These are phyloP conservation scores for Sphagnum magellanicum DNA, from an alignment of 228 moss, liverwort and hornwort species.

Conservation along the genomic window DNA sequence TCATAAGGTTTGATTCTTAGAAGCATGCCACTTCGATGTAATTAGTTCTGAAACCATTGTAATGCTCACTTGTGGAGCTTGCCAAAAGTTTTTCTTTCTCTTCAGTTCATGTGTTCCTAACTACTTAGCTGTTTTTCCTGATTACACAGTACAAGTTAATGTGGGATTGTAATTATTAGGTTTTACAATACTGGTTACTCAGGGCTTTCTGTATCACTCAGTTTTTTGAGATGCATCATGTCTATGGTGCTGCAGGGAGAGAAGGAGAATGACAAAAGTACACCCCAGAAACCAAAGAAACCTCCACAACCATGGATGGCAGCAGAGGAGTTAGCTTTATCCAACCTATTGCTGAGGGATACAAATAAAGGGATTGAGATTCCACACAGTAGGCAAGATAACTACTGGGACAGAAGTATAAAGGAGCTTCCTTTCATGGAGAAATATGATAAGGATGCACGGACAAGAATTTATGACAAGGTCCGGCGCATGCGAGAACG, in stretches of 20 bases:
- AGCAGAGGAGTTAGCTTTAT: slow-evolving; percentile 33
- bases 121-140: not conserved
- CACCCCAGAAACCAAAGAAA: slow-evolving; percentile 8
- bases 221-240: not conserved
- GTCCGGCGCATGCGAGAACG: slow-evolving; percentile 60
- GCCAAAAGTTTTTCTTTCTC: no score
- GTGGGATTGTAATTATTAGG: not conserved
- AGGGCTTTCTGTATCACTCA: not conserved
- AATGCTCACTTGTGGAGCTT: no score
- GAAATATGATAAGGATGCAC: slow-evolving; percentile 32
- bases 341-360: slow-evolving; percentile 40
- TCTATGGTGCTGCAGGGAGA: not conserved
- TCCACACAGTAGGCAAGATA: slow-evolving; percentile 31
- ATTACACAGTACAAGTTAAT: not conserved
- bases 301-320: slow-evolving; percentile 31
- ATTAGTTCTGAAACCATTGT: not conserved
- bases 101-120: no score
- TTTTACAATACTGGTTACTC: not conserved
- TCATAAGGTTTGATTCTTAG: no score
- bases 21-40: not conserved
- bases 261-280: not conserved
- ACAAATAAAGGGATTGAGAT: slow-evolving; percentile 9
- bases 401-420: slow-evolving; percentile 37
- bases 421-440: slow-evolving; percentile 38
- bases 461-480: slow-evolving; percentile 47